Evolutionary conservation across 140 eudicot species (phyloP), one percentile per base, ranked within the genome.

Genomic region (Anethum foeniculum): DNA sequence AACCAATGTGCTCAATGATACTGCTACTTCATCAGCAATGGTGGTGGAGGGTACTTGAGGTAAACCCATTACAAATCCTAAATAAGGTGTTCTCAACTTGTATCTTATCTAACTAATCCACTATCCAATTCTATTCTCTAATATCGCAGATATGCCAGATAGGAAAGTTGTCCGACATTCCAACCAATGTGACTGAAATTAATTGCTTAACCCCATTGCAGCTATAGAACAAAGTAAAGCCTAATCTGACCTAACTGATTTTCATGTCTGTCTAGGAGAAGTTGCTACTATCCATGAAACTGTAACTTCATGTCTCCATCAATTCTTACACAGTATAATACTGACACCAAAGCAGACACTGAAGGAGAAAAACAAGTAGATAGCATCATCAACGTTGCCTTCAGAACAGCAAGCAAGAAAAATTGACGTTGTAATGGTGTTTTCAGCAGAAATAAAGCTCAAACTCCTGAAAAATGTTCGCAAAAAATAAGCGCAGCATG

Each of bases 41-140:
- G 81, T 82, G 78, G 90, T 82, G 44, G 94, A 85, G 54, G 98
- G 85, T 69, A 88, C 87, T 81, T 90, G 98, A 79, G 98, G 98
- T 88, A 94, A 88, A 30, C 98, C 98, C 98, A 92, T 94, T 72
- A 34, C 51, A 51, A 43, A 41, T 27, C 64, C 54, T 21, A 18
- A 34, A 41, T 7, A 47, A 44, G 41, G 39, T 56, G 68, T 12
- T 72, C 76, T 48, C 75, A 34, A 34, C 38, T 34, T 34, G 77
- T 44, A 79, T 38, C 80, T 77, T 75, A 77, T 38, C 64, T 38
- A 73, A 81, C 68, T 71, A 62, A 79, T 25, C 36, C 18, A 62
- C 16, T 25, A 51, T 46, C 56, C 60, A 43, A 52, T 58, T 15
- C 44, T 62, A 62, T 75, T 18, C 39, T 46, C 41, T 68, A 10